phyloP scores from a whole-genome alignment of 2,329 filamentous ascomycete species.

The Aspergillus costaricaensis region DNA sequence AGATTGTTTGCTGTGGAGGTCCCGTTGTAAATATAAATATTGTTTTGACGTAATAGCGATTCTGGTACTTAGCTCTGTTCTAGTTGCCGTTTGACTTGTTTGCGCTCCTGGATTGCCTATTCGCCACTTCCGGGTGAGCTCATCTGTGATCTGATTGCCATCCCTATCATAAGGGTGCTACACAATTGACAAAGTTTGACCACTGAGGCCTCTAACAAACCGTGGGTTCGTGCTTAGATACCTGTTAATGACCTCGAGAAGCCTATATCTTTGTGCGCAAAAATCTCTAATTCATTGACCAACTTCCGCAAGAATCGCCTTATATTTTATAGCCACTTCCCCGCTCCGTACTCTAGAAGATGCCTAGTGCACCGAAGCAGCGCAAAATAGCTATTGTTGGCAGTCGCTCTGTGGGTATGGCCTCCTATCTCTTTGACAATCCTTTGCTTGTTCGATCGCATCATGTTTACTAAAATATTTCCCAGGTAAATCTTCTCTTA shows the following conservation, averaged over 20 bases:
- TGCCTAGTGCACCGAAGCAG: conserved; percentile 77
- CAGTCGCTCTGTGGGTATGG: conserved; percentile 83
- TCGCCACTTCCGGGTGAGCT: conserved; percentile 21
- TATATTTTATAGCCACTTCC: background rate
- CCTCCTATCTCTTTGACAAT: background rate
- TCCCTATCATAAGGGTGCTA: background rate
- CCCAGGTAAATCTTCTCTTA: conserved; percentile 92
- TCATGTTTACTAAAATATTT: conserved; percentile 14
- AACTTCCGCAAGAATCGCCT: background rate
- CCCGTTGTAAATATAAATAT: background rate
- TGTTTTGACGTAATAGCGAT: background rate
- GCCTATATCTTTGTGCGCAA: background rate
- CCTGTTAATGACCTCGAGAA: background rate
- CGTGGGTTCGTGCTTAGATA: background rate
- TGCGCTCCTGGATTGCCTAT: conserved; percentile 13
- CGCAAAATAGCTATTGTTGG: conserved; percentile 95
- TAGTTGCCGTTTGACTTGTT: conserved; percentile 20
- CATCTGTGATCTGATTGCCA: conserved; percentile 9
- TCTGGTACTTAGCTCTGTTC: background rate
- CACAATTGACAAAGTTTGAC: background rate
- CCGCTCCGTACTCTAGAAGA: conserved; percentile 34
- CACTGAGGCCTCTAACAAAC: background rate
- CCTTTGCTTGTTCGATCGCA: background rate
- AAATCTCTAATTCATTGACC: background rate
- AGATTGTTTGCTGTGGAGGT: background rate